Evolutionary conservation across 2,329 filamentous ascomycete species (phyloP).

Genomic region (Fonsecaea erecta): DNA sequence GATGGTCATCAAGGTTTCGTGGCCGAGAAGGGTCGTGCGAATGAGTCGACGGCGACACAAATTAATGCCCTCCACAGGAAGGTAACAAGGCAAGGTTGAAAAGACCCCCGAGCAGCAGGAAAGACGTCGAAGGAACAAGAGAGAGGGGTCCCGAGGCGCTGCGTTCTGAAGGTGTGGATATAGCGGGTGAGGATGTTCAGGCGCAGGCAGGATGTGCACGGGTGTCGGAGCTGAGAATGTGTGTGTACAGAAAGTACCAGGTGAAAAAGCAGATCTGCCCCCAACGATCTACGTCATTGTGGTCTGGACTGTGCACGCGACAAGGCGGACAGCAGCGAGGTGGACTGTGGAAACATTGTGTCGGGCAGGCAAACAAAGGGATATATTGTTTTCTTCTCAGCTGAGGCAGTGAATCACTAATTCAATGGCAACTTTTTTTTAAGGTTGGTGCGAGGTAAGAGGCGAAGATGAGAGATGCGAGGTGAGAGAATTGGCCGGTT

Average conservation of each 20-base stretch:
- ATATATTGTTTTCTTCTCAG: slow-evolving; percentile 4
- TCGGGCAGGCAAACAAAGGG: slow-evolving; percentile 16
- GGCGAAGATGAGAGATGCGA: background rate
- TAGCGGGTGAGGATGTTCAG: slow-evolving; percentile 3
- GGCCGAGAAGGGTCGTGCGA: background rate
- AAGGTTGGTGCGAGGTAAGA: background rate
- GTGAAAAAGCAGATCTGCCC: slow-evolving; percentile 6
- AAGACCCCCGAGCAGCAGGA: background rate
- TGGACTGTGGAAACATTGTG: slow-evolving; percentile 22
- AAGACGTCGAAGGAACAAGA: background rate
- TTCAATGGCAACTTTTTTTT: slow-evolving; percentile 11
- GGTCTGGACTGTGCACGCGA: slow-evolving; percentile 32
- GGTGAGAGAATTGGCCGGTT: slow-evolving; percentile 1
- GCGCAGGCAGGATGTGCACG: slow-evolving; percentile 12
- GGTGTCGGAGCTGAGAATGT: background rate
- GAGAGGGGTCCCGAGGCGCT: background rate
- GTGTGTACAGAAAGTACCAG: background rate
- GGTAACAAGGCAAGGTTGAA: background rate
- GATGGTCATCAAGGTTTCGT: slow-evolving; percentile 18
- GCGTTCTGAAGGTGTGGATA: background rate
- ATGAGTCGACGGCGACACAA: background rate
- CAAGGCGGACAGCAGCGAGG: slow-evolving; percentile 18
- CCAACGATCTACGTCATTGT: slow-evolving; percentile 29
- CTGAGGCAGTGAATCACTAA: slow-evolving; percentile 3
- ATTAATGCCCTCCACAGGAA: background rate